phyloP scores from a whole-genome alignment of 805 yeast species.

The Scheffersomyces amazonensis region DNA sequence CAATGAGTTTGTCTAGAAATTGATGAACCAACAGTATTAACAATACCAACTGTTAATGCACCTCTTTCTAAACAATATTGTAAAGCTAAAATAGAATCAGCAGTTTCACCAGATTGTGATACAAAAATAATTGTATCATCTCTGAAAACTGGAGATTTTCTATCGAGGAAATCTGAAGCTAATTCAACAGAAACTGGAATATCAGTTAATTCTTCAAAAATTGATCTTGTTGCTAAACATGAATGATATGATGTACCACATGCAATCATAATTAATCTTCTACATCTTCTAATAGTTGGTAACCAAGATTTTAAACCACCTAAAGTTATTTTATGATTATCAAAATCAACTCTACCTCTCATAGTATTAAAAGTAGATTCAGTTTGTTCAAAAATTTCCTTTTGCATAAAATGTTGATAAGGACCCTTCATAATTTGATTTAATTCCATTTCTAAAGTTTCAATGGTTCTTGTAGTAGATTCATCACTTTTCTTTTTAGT shows the following conservation, averaged over 20 bases:
- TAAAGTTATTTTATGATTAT: conserved; percentile 66
- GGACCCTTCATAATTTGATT: conserved; percentile 98
- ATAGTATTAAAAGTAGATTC: conserved; percentile 97
- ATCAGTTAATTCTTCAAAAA: conserved; percentile 94
- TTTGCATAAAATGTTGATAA: conserved; percentile 95
- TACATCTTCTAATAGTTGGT: conserved; percentile 86
- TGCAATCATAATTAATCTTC: conserved; percentile 96
- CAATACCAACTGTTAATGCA: conserved; percentile 96
- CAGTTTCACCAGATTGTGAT: conserved; percentile 98
- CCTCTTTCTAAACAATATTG: conserved; percentile 96
- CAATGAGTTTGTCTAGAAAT: conserved; percentile 97
- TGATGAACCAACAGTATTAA: conserved; percentile 94
- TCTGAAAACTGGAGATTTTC: conserved; percentile 95
- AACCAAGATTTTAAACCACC: conserved; percentile 89
- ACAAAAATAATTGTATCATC: conserved; percentile 97
- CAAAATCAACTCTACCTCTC: conserved; percentile 98
- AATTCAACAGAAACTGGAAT: conserved; percentile 90
- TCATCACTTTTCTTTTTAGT: conserved; percentile 70
- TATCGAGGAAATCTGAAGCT: conserved; percentile 92
- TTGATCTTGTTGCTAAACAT: conserved; percentile 93
- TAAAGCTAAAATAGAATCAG: conserved; percentile 92
- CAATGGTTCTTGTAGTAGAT: conserved; percentile 93
- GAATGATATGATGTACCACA: conserved; percentile 99
- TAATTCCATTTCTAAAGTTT: conserved; percentile 94
- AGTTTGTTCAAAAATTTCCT: conserved; percentile 98